Evolutionary conservation across 2,329 filamentous ascomycete genomes (phyloP).

Genomic region (Huntiella decipiens): DNA sequence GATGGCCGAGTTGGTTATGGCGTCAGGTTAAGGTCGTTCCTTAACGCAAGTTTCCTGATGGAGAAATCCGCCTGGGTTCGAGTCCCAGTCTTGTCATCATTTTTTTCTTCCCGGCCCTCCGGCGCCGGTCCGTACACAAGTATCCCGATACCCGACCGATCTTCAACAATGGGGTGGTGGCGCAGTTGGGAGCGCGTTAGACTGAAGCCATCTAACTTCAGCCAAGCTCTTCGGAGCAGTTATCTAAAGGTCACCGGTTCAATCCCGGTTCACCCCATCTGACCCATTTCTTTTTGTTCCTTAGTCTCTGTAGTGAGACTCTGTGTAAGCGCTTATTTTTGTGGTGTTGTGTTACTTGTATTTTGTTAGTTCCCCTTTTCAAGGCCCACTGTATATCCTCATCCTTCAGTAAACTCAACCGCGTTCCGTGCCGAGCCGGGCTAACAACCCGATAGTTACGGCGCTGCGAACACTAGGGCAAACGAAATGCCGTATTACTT

Average conservation of each 20-base stretch:
- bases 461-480: too few species aligned
- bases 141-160: constrained; percentile 5
- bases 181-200: constrained; percentile 10
- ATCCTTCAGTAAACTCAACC: background rate
- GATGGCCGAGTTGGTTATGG: constrained; percentile 22
- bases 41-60: constrained; percentile 11
- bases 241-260: constrained; percentile 11
- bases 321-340: background rate
- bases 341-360: background rate
- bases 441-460: too few species aligned
- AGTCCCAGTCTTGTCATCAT: constrained; percentile 11
- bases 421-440: too few species aligned
- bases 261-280: constrained; percentile 9
- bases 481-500: too few species aligned
- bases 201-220: constrained; percentile 7
- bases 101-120: background rate
- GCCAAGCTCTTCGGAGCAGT: constrained; percentile 12
- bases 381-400: background rate
- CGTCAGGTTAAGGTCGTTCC: constrained; percentile 19
- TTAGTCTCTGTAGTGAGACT: background rate
- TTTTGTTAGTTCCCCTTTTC: background rate
- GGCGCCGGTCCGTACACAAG: background rate
- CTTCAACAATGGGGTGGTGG: constrained; percentile 5
- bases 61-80: constrained; percentile 12
- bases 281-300: constrained; percentile 1